phyloP scores from a whole-genome alignment of 2,329 filamentous ascomycete genomes.

The Lachnellula occidentalis region DNA sequence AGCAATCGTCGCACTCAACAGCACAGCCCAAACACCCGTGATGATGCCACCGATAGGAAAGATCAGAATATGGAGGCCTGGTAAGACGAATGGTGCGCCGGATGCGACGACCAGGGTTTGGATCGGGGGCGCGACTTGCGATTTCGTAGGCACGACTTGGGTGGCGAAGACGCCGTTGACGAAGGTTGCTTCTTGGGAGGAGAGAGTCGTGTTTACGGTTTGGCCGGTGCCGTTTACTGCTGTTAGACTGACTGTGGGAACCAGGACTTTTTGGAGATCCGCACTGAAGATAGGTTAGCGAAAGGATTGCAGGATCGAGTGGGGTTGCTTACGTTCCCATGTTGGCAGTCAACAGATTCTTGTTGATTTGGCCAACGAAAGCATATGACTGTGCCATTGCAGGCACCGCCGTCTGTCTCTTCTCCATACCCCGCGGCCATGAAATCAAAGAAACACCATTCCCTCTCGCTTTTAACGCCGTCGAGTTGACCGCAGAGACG shows the following conservation, averaged over 20 bases:
- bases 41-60: slow-evolving; percentile 67
- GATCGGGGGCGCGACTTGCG: slow-evolving; percentile 27
- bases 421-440: slow-evolving; percentile 19
- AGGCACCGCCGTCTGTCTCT: slow-evolving; percentile 20
- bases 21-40: slow-evolving; percentile 53
- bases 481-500: slow-evolving; percentile 39
- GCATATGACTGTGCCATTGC: slow-evolving; percentile 57
- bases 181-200: slow-evolving; percentile 65
- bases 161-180: slow-evolving; percentile 64
- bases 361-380: slow-evolving; percentile 65
- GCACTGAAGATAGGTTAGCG: slow-evolving; percentile 23
- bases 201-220: slow-evolving; percentile 57
- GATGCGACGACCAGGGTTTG: slow-evolving; percentile 32
- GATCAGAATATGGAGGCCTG: slow-evolving; percentile 61
- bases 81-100: slow-evolving; percentile 56
- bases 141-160: slow-evolving; percentile 24
- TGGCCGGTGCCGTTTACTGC: slow-evolving; percentile 48
- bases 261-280: slow-evolving; percentile 53
- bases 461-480: slow-evolving; percentile 17
- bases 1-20: slow-evolving; percentile 53
- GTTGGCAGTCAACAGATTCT: slow-evolving; percentile 44
- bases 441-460: slow-evolving; percentile 24
- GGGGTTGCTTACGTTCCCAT: slow-evolving; percentile 54
- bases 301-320: slow-evolving; percentile 33
- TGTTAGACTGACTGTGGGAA: slow-evolving; percentile 62